Evolutionary conservation across 2,329 filamentous ascomycete genomes (phyloP).

Genomic region (Hymenoscyphus occultus): DNA sequence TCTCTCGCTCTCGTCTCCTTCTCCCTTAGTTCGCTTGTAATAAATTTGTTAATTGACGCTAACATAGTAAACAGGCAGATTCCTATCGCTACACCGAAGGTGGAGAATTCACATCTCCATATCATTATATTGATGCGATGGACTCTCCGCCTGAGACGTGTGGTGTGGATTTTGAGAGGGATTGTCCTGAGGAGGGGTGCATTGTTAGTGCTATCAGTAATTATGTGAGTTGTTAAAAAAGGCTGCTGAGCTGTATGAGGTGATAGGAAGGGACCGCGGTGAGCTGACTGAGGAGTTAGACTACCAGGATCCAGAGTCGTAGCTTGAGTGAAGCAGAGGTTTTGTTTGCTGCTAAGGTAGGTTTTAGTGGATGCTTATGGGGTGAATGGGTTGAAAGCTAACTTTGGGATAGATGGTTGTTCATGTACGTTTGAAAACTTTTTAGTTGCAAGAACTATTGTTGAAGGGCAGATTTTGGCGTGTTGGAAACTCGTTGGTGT

Average conservation of each 20-base stretch:
- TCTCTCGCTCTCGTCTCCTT: no score
- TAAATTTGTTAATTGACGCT: not conserved
- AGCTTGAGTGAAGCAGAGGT: constrained; percentile 47
- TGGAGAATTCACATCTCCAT: constrained; percentile 58
- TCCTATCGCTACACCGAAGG: constrained; percentile 58
- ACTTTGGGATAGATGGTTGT: constrained; percentile 27
- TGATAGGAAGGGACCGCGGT: not conserved
- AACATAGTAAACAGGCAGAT: constrained; percentile 45
- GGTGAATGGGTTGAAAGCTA: not conserved
- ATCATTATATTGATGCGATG: constrained; percentile 68
- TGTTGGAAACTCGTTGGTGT: not conserved
- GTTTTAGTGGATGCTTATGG: not conserved
- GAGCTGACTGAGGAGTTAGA: constrained; percentile 17
- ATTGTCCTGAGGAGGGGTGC: constrained; percentile 60
- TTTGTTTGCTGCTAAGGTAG: constrained; percentile 55
- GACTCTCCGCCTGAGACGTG: constrained; percentile 58
- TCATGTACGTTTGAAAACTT: constrained; percentile 33
- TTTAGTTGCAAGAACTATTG: no score
- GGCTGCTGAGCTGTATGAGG: not conserved
- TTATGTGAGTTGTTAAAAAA: constrained; percentile 24
- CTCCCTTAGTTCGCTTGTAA: not conserved
- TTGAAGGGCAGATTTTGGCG: not conserved
- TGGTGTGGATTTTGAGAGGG: constrained; percentile 55
- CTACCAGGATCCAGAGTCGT: constrained; percentile 21
- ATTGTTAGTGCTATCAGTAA: constrained; percentile 46